Conservation (phyloP, 805 yeast species). For the Metschnikowia shivogae region DNA sequence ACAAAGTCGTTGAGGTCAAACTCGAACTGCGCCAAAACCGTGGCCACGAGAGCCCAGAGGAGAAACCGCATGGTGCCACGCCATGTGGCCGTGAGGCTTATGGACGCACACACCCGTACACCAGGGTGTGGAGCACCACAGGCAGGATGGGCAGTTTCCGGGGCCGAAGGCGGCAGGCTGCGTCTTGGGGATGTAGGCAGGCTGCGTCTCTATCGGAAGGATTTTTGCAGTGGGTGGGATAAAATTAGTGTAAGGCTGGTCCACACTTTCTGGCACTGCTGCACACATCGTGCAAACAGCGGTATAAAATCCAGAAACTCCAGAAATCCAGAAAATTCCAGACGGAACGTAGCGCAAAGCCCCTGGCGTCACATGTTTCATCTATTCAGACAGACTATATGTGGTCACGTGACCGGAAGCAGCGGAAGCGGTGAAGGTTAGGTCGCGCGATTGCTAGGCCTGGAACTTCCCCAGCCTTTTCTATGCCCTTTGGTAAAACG, state of each 20-base stretch:
- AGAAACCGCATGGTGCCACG: constrained; percentile 1
- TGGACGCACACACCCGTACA: too few species aligned
- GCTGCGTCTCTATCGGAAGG: too few species aligned
- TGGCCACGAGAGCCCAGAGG: constrained; percentile 5
- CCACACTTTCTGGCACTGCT: too few species aligned
- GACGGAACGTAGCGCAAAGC: background rate
- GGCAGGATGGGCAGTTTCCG: too few species aligned
- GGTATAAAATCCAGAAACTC: too few species aligned
- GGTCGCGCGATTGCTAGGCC: constrained; percentile 4
- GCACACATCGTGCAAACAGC: too few species aligned
- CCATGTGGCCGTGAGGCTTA: background rate
- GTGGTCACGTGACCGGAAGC: background rate
- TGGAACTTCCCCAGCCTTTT: background rate
- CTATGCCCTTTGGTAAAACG: constrained; percentile 4
- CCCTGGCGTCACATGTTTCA: too few species aligned
- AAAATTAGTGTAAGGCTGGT: too few species aligned
- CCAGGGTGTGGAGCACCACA: too few species aligned
- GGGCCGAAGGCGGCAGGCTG: too few species aligned
- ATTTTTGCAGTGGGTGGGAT: too few species aligned
- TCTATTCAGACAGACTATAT: background rate
- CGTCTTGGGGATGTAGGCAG: too few species aligned
- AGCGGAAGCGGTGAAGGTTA: background rate
- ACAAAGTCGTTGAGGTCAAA: constrained; percentile 12
- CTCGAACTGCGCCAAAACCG: constrained; percentile 4
- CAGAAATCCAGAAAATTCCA: background rate